Base-by-base conservation (phyloP, 768 basidiomycete species). In the Tulasnella sp. region DNA sequence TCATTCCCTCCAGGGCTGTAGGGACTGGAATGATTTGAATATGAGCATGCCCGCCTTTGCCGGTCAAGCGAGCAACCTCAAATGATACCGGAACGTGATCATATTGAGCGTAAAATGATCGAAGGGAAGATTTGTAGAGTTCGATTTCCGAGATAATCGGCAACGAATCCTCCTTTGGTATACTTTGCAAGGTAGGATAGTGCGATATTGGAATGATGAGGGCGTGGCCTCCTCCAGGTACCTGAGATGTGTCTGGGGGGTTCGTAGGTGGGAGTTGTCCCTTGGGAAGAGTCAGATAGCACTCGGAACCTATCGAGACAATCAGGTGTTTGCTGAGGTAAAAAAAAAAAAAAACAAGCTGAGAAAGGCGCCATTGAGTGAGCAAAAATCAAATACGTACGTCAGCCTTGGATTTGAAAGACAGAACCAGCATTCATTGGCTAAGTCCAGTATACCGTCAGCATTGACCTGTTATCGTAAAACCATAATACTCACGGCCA, bases 401-500 rank as follows among this genome's bases (percentile, higher is more conserved):
- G 87, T 82, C 33, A 98, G 71, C 58, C 78, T 81, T 1, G 93
- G 92, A 62, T 96, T 96, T 35, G 89, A 92, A 47, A 99, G 66
- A 64, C 95, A 99, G 69, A 99, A 98, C 93, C 93, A 98, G 65
- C 93, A 96, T 64, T 91, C 86, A 50, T 85, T 85, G 58, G 89
- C 87, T 88, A 57, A 24, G 53, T 50, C 27, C 41, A 34, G 48
- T 25, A 32, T 25, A 27, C 9, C 16, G 39, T 15, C 37, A 15
- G 27, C 31, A 29, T 31, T 41, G 32, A 32, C 10, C 8, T 19
- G 27, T 8, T 6, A 27, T n/a, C 6, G n/a, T 37, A 12, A 29
- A 22, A 20, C 9, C 22, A 13, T 16, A 12, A 37, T 5, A 69
- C 83, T 59, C 60, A 89, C 87, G 83, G 53, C 71, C 76, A 48